phyloP scores from a whole-genome alignment of 345 rosid species.

The Citrus reticulata region DNA sequence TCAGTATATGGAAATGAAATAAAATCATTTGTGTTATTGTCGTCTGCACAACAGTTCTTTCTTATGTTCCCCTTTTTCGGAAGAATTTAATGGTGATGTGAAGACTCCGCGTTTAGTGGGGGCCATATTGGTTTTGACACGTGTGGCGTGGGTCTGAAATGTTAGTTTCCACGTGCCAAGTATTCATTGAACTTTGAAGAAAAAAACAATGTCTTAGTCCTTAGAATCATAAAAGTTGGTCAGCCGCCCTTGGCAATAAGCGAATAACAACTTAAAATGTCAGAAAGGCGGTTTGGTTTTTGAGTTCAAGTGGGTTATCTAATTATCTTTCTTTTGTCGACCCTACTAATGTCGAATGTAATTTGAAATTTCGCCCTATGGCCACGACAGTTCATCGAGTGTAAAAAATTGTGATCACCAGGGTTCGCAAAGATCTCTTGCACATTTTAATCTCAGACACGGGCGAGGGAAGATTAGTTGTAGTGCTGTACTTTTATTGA shows the following conservation, averaged over 20 bases:
- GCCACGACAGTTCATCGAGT: background rate
- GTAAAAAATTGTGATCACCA: background rate
- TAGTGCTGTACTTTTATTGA: no score
- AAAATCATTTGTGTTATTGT: background rate
- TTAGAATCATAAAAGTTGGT: slow-evolving; percentile 14
- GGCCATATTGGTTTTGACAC: background rate
- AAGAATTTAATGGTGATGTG: slow-evolving; percentile 2
- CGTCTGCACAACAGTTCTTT: background rate
- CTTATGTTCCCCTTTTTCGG: background rate
- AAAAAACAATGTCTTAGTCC: slow-evolving; percentile 19
- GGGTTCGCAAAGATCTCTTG: no score
- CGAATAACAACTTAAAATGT: background rate
- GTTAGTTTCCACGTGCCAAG: slow-evolving; percentile 18
- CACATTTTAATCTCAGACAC: no score
- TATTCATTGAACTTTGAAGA: background rate
- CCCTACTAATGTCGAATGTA: background rate
- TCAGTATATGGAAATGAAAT: slow-evolving; percentile 18
- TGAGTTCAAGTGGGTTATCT: slow-evolving; percentile 20
- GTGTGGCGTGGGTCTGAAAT: background rate
- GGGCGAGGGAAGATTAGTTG: no score
- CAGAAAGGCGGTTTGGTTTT: slow-evolving; percentile 21
- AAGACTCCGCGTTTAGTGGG: background rate
- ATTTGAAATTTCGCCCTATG: background rate
- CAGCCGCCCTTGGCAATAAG: slow-evolving; percentile 28
- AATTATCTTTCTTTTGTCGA: background rate